Conservation (phyloP, 495 filamentous ascomycete genomes). For the Sphaerosporella brunnea region DNA sequence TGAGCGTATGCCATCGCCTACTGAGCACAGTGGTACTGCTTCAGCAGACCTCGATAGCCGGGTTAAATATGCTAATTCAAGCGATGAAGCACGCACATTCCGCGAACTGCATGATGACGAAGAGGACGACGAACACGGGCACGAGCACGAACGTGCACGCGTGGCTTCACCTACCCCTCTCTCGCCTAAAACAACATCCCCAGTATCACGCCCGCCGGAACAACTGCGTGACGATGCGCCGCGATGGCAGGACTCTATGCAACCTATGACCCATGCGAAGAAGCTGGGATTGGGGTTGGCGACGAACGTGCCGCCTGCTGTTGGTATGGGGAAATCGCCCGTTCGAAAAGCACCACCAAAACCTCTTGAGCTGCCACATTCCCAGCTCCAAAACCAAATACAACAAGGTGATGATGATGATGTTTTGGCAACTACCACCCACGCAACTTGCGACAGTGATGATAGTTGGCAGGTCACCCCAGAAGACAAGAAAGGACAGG, state of each 20-base stretch:
- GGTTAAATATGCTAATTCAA: not conserved
- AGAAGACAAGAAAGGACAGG: conserved; percentile 19
- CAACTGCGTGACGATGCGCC: not conserved
- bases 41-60: not conserved
- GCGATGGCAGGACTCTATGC: not conserved
- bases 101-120: conserved; percentile 29
- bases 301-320: conserved; percentile 16
- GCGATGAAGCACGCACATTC: conserved; percentile 1
- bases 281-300: conserved; percentile 23
- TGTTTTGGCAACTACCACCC: conserved; percentile 8
- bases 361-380: conserved; percentile 14
- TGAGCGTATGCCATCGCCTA: conserved; percentile 12
- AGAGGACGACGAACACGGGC: conserved; percentile 40
- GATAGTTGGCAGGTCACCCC: conserved; percentile 24
- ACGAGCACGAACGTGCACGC: too few species aligned
- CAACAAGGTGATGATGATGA: conserved; percentile 20
- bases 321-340: conserved; percentile 22
- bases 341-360: conserved; percentile 23
- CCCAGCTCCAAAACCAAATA: conserved; percentile 11
- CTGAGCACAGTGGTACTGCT: not conserved
- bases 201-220: not conserved
- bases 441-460: conserved; percentile 5
- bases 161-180: conserved; percentile 28
- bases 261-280: conserved; percentile 9
- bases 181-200: not conserved